These are phyloP conservation scores for Omphalotus guepiniiformis DNA, from an alignment of 768 basidiomycete genomes.

Conservation along the genomic window DNA sequence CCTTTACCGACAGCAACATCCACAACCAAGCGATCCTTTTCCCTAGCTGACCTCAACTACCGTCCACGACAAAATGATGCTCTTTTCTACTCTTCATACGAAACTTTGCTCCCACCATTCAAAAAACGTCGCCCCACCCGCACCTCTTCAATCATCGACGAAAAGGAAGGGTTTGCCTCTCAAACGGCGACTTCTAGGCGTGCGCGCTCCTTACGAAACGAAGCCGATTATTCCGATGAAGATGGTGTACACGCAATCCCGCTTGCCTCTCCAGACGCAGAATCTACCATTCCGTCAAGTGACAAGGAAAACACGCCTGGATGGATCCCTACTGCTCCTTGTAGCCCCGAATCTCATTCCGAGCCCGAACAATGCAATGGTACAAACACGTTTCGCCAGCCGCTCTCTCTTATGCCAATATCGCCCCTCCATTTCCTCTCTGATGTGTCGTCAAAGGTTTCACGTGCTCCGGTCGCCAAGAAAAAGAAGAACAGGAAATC, in stretches of 20 bases:
- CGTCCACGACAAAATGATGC: background rate
- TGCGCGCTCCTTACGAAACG: constrained; percentile 1
- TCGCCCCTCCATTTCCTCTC: too few relatives aligned
- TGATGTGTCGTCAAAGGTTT: background rate
- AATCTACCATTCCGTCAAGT: background rate
- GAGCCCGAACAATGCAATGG: too few relatives aligned
- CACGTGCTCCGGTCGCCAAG: background rate
- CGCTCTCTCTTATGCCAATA: too few relatives aligned
- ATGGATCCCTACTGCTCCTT: constrained; percentile 5
- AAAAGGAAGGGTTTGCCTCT: background rate
- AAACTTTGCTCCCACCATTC: background rate
- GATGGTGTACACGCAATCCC: too few relatives aligned
- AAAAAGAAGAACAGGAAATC: background rate
- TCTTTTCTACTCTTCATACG: background rate
- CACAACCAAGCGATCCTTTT: background rate
- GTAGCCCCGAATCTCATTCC: constrained; percentile 5
- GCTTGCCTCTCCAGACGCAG: background rate
- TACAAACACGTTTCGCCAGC: too few relatives aligned
- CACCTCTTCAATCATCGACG: background rate
- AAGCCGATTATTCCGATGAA: background rate
- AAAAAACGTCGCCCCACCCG: constrained; percentile 2
- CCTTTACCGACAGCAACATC: background rate
- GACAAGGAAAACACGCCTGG: background rate
- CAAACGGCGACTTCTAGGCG: constrained; percentile 2
- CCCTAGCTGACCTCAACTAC: background rate